Evolutionary conservation across 2,329 filamentous ascomycete species (phyloP).

Genomic region (Pochonia chlamydosporia): DNA sequence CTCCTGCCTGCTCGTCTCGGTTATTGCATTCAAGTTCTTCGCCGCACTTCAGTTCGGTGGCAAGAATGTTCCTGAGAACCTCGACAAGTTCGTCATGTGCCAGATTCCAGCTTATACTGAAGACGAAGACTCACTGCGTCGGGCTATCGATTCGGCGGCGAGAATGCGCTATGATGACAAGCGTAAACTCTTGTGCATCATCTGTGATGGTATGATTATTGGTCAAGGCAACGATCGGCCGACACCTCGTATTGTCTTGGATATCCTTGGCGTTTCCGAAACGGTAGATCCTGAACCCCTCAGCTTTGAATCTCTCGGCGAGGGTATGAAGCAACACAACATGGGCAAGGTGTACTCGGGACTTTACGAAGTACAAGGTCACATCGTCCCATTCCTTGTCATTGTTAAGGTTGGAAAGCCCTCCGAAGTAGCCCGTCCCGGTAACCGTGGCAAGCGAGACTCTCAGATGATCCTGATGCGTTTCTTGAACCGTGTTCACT

Average conservation of each 20-base stretch:
- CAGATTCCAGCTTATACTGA: conserved; percentile 98
- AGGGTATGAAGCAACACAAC: conserved; percentile 96
- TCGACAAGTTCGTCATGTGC: conserved; percentile 97
- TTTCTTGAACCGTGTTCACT: conserved; percentile 98
- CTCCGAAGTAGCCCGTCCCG: conserved; percentile 88
- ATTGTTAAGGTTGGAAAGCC: conserved; percentile 97
- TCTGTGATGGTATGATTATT: conserved; percentile 99
- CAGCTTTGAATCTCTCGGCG: conserved; percentile 93
- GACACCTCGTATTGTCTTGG: conserved; percentile 90
- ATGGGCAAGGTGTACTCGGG: conserved; percentile 99
- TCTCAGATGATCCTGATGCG: conserved; percentile 98
- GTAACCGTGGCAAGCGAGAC: conserved; percentile 98
- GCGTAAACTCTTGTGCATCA: conserved; percentile 84
- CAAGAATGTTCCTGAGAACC: conserved; percentile 88
- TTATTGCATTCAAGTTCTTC: conserved; percentile 95
- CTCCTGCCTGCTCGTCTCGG: conserved; percentile 69
- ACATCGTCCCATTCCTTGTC: conserved; percentile 96
- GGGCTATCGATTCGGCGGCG: conserved; percentile 93
- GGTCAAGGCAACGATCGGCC: conserved; percentile 96
- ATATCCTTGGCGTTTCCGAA: conserved; percentile 93
- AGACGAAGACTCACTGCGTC: conserved; percentile 93
- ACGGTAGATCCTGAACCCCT: conserved; percentile 91
- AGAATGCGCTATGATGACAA: conserved; percentile 98
- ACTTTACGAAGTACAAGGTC: conserved; percentile 93
- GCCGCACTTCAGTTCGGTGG: conserved; percentile 89